phyloP scores from a whole-genome alignment of 257 asterid genomes.

The Vinca minor region DNA sequence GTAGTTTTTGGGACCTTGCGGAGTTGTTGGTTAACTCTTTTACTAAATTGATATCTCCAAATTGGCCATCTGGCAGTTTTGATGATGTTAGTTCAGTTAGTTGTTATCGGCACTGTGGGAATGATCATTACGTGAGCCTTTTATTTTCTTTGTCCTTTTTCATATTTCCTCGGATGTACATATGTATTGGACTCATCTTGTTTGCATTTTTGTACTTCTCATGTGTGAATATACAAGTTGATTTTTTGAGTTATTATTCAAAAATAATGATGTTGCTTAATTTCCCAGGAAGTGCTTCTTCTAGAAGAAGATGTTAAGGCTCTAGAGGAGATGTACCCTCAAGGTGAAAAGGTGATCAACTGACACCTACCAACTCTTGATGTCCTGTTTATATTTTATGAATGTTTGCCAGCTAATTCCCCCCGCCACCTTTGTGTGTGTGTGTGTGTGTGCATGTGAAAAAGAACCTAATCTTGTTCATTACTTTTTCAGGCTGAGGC shows the following conservation, averaged over 20 bases:
- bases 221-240: not conserved
- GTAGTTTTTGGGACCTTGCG: not conserved
- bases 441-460: not conserved
- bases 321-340: constrained; percentile 98
- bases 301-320: constrained; percentile 92
- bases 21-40: not conserved
- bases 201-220: not conserved
- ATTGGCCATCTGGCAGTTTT: not conserved
- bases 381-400: not conserved
- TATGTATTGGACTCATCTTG: not conserved
- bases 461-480: constrained; percentile 7
- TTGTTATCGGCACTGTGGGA: not conserved
- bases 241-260: not conserved
- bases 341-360: constrained; percentile 88
- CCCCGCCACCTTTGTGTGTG: not conserved
- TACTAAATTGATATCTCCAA: no score
- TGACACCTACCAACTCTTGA: constrained; percentile 4
- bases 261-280: not conserved
- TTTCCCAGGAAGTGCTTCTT: constrained; percentile 76
- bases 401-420: not conserved
- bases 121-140: not conserved
- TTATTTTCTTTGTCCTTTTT: not conserved
- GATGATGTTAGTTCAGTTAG: not conserved
- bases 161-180: not conserved
- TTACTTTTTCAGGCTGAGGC: constrained; percentile 75